Conservation (phyloP, 768 basidiomycete genomes). For the Collybiopsis luxurians region DNA sequence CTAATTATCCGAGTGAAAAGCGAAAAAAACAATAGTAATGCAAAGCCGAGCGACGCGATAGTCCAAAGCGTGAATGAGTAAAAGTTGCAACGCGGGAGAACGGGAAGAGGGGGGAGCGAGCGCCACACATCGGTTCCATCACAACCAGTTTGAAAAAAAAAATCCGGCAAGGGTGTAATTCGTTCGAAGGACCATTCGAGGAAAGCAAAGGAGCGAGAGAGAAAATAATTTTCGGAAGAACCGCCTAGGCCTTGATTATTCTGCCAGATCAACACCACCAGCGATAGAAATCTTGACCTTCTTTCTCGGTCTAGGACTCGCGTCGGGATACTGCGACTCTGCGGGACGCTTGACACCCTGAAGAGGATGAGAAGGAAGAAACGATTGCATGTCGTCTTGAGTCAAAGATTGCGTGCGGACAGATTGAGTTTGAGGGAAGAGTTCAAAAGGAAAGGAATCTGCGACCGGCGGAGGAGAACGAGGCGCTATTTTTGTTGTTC, state of each 20-base stretch:
- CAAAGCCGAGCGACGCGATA: too few relatives aligned
- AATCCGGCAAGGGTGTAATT: too few relatives aligned
- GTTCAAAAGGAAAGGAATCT: not conserved
- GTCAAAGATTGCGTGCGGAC: constrained; percentile 28
- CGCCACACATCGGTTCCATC: too few relatives aligned
- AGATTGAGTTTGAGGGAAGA: constrained; percentile 8
- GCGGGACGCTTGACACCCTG: constrained; percentile 33
- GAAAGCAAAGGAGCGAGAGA: too few relatives aligned
- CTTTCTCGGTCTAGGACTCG: constrained; percentile 40
- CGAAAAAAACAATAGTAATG: too few relatives aligned
- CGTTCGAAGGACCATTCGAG: too few relatives aligned
- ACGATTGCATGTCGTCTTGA: constrained; percentile 28
- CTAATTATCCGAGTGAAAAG: too few relatives aligned
- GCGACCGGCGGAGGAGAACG: not conserved
- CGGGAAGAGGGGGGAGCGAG: too few relatives aligned
- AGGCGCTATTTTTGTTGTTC: not conserved
- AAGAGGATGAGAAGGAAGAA: constrained; percentile 7
- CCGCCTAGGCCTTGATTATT: constrained; percentile 33
- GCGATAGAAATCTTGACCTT: constrained; percentile 74
- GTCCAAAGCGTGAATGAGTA: too few relatives aligned
- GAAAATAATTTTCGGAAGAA: too few relatives aligned
- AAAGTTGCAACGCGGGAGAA: too few relatives aligned
- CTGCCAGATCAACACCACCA: constrained; percentile 69
- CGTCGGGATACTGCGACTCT: constrained; percentile 19
- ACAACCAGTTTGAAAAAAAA: too few relatives aligned